Evolutionary conservation across 306 rosid genomes (phyloP).

Genomic region (Fagus sylvatica): DNA sequence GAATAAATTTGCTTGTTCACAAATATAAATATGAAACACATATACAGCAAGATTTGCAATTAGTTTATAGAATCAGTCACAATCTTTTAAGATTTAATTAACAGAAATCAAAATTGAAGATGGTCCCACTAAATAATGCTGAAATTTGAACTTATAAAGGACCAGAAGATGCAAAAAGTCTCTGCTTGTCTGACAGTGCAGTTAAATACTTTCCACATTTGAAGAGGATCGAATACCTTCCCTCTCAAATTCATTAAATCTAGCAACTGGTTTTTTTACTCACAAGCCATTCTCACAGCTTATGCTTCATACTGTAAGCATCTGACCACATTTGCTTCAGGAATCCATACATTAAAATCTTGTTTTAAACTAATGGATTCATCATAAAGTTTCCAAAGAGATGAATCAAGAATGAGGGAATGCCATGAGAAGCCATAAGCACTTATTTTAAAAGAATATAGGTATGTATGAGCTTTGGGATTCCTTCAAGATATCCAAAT

Average conservation of each 20-base stretch:
- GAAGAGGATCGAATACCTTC: neutral
- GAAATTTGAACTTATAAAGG: neutral
- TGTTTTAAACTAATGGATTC: neutral
- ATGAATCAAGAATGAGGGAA: neutral
- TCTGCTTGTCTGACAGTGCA: neutral
- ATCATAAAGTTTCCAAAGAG: neutral
- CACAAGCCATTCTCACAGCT: neutral
- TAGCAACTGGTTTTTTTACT: neutral
- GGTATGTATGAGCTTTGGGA: too few species aligned
- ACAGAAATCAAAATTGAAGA: conserved; percentile 7
- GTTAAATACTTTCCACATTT: neutral
- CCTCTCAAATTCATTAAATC: neutral
- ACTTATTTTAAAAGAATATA: too few species aligned
- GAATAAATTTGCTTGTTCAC: conserved; percentile 20
- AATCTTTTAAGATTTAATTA: conserved; percentile 16
- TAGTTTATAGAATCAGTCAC: conserved; percentile 10
- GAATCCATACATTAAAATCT: neutral
- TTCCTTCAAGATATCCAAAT: too few species aligned
- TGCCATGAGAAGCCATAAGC: too few species aligned
- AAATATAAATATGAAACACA: neutral
- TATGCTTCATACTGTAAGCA: neutral
- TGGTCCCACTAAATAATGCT: neutral
- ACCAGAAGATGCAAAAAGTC: neutral
- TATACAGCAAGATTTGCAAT: conserved; percentile 11
- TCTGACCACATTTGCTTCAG: neutral